These are phyloP conservation scores for Mychonastes homosphaera DNA, from an alignment of 139 green algal species.

Conservation along the genomic window DNA sequence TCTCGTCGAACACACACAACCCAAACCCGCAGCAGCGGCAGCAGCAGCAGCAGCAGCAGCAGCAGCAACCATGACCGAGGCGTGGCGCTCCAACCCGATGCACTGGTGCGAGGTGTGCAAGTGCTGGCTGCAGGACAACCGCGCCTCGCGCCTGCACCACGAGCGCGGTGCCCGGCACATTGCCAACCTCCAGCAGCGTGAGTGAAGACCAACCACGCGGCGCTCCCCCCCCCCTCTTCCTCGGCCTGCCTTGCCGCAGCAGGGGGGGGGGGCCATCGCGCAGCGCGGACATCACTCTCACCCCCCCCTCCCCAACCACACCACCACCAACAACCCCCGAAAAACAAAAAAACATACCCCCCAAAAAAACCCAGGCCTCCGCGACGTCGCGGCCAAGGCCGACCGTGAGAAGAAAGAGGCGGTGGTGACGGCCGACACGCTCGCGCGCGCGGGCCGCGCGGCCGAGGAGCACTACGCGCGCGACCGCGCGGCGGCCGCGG, in stretches of 20 bases:
- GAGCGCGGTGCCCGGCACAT: conserved; percentile 36
- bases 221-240: too few species aligned
- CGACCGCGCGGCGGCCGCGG: conserved; percentile 20
- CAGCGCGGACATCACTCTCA: too few species aligned
- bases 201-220: too few species aligned
- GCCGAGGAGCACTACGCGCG: conserved; percentile 19
- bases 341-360: not conserved
- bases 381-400: conserved; percentile 38
- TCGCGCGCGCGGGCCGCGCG: conserved; percentile 14
- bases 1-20: too few species aligned
- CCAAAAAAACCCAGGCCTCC: conserved; percentile 25
- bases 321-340: not conserved
- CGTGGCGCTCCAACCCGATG: conserved; percentile 42
- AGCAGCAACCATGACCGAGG: too few species aligned
- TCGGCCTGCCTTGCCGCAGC: not conserved
- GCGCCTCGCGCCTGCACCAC: conserved; percentile 33
- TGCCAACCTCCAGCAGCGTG: conserved; percentile 32
- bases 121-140: conserved; percentile 49
- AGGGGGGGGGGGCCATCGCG: not conserved
- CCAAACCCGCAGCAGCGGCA: too few species aligned
- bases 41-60: too few species aligned
- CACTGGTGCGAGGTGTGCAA: conserved; percentile 48
- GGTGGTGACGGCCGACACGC: conserved; percentile 6
- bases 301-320: too few species aligned
- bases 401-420: conserved; percentile 21